Base-by-base conservation (phyloP, 805 yeast genomes). In the Saturnispora saitoi region DNA sequence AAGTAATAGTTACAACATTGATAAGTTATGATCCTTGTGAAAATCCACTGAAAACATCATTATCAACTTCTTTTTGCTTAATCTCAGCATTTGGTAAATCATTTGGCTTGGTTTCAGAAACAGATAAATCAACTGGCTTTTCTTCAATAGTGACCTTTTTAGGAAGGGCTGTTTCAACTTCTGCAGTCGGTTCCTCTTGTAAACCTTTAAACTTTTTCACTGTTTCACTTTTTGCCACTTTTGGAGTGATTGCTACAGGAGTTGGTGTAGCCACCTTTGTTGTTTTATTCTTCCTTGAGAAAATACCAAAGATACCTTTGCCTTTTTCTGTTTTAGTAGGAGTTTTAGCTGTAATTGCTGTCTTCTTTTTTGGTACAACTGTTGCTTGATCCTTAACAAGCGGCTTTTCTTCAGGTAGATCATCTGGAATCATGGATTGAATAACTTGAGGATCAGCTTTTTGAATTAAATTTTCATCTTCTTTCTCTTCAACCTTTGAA, bases 41-140 rank as follows among this genome's bases (percentile, higher is more conserved):
- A 55, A 72, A 72, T 3, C 72, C 73, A 24, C 71, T 63, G 51
- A 72, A 72, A 2, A 73, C 70, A 38, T 55, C 58, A 29, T 54
- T 54, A 17, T 61, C 55, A 20, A 37, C 51, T 19, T 48, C 46
- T 10, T 41, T 38, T 12, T 48, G 43, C 19, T 41, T 38, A 31
- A 36, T 39, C n/a, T 19, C 14, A 24, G 44, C 45, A 19, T n/a
- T 32, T 2, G 39, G 28, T 24, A 9, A 24, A 6, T 24, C 54
- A 7, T 52, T 50, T 22, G 54, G 45, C 19, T 41, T 38, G 38
- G 42, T 39, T 19, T 19, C 14, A 24, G 44, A 43, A 19, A 15
- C 34, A 3, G 39, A 9, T 24, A 9, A 24, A 6, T 24, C 54
- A 7, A 51, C 49, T 22, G 54, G 45, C 14, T 32, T 34, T 22